A percentile compares a stretch with the other conserved stretches of the same genome.
Conservation (phyloP, 495 filamentous ascomycete species). For the Pseudomonodictys pantanalensis region DNA sequence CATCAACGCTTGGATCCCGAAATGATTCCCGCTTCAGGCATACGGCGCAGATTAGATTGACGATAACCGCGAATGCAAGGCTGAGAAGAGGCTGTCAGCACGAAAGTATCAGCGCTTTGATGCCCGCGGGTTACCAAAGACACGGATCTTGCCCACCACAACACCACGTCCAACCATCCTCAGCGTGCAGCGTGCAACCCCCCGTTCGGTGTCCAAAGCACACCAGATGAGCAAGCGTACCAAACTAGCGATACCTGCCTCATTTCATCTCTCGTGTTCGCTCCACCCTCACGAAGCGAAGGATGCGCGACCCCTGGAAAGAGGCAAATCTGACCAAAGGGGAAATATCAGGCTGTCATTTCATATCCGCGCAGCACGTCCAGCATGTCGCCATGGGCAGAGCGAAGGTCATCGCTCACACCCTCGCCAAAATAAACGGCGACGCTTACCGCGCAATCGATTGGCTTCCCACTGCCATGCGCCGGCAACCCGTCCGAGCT, state of each 20-base stretch:
- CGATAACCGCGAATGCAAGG: conserved; percentile 6
- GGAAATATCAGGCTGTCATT: neutral
- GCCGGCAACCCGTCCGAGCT: neutral
- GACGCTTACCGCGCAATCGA: neutral
- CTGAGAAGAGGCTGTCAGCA: conserved; percentile 9
- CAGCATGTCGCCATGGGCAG: neutral
- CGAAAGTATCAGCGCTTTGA: neutral
- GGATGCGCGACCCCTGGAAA: neutral
- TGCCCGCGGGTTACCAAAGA: conserved; percentile 24
- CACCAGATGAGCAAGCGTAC: too few relatives aligned
- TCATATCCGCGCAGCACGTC: neutral
- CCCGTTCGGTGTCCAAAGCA: too few relatives aligned
- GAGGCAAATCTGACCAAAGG: neutral
- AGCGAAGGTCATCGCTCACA: neutral
- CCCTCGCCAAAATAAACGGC: neutral
- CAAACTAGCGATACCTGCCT: neutral
- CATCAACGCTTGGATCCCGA: neutral
- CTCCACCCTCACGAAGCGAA: neutral
- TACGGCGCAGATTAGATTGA: neutral
- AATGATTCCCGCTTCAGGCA: neutral
- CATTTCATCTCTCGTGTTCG: neutral
- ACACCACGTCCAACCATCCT: conserved; percentile 3
- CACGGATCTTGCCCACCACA: conserved; percentile 1
- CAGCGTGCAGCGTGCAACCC: too few relatives aligned
- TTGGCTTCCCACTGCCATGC: neutral